Evolutionary conservation across 352 stramenopile genomes (phyloP), one percentile per base, ranked within the genome.

Genomic region (Pythium myriotylum): DNA sequence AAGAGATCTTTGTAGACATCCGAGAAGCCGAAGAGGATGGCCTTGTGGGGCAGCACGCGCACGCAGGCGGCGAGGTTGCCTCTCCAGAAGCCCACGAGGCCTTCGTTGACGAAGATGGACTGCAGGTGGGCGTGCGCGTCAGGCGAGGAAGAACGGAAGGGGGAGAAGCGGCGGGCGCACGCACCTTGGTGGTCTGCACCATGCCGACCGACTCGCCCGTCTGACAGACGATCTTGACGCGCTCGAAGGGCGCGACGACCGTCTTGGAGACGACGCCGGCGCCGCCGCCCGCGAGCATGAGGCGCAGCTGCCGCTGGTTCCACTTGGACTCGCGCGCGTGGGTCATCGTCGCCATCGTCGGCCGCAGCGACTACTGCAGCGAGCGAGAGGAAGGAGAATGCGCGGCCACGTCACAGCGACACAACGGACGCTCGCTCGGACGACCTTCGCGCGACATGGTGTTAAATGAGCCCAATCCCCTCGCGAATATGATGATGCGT

Each of bases 1-100:
- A 94, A 84, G 6, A 86, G 37, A 46, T 92, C 82, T 66, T 95
- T 95, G 73, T 94, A 96, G 13, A 88, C 77, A 72, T 96, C 88
- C 23, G 86, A 94, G 54, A 85, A 94, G 40, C 76, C 84, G 62
- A 96, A 96, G 46, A 92, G 73, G 13, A 93, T 72, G 5, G 81
- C 84, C 42, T 92, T 93, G 66, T 91, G 80, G 6, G 84, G 84
- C 35, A 93, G 70, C n/a, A 93, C 78, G 27, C 84, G 79, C 65
- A 92, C 81, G 37, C 84, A 93, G 26, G 82, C 83, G 2, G 84
- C 81, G 45, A 79, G 57, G 59, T 93, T 93, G 60, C 84, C 84
- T 4, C 84, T 75, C 82, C 82, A 93, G 54, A 91, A 93, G 46
- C 84, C 84, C 23, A 81, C 8, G 10, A 85, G 19, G 14, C 84